Evolutionary conservation across 2,329 filamentous ascomycete species (phyloP).

Genomic region (Alternaria angustiovoidea): DNA sequence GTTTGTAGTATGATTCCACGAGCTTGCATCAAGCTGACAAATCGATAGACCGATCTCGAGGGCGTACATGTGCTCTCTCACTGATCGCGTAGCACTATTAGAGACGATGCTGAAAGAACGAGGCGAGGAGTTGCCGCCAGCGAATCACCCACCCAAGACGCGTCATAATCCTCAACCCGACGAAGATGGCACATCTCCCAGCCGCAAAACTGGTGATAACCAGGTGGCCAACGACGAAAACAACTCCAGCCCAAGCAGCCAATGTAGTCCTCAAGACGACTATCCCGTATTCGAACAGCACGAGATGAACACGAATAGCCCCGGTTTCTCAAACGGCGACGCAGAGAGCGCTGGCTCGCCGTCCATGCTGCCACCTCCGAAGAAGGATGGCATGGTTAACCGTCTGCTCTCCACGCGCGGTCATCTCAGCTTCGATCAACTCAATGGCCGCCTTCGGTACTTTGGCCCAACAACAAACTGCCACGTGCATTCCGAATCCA

Average conservation of each 20-base stretch:
- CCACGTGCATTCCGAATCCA: conserved; percentile 58
- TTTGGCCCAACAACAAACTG: conserved; percentile 64
- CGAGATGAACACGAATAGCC: conserved; percentile 37
- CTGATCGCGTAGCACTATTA: conserved; percentile 62
- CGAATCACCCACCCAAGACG: conserved; percentile 63
- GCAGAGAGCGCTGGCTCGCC: conserved; percentile 41
- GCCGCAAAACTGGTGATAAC: conserved; percentile 21
- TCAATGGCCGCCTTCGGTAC: conserved; percentile 61
- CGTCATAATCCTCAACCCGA: conserved; percentile 45
- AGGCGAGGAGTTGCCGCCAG: conserved; percentile 60
- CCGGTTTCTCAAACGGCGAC: conserved; percentile 27
- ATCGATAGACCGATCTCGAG: conserved; percentile 62
- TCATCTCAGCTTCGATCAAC: conserved; percentile 61
- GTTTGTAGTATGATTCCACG: conserved; percentile 38
- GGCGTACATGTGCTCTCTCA: conserved; percentile 66
- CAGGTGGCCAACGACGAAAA: conserved; percentile 23
- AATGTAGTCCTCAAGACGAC: conserved; percentile 41
- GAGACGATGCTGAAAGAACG: conserved; percentile 62
- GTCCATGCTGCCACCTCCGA: conserved; percentile 47
- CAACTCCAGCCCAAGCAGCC: conserved; percentile 44
- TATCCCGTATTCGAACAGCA: conserved; percentile 31
- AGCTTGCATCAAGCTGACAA: conserved; percentile 8
- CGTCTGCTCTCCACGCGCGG: conserved; percentile 60
- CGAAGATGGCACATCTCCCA: conserved; percentile 35
- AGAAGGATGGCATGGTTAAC: conserved; percentile 59